Conservation (phyloP, 495 filamentous ascomycete genomes). For the Aspergillus taichungensis region DNA sequence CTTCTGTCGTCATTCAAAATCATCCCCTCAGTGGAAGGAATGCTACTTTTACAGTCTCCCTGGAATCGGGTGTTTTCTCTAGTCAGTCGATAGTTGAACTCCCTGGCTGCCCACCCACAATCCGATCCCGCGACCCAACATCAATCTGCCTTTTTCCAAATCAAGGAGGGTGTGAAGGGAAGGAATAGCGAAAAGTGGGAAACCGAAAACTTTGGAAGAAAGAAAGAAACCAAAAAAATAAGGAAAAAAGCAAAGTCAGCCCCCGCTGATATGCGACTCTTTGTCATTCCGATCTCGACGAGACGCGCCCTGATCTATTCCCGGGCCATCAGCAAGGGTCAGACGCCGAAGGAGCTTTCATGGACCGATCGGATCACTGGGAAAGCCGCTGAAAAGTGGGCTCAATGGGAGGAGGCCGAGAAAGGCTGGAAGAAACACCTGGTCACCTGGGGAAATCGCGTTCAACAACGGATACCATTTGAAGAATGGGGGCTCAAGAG, state of each 20-base stretch:
- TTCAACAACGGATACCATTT: constrained; percentile 79
- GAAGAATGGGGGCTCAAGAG: constrained; percentile 98
- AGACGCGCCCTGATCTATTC: constrained; percentile 88
- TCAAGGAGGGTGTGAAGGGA: no score
- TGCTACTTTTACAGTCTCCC: constrained; percentile 11
- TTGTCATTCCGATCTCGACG: constrained; percentile 90
- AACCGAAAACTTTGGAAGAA: neutral
- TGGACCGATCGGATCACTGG: constrained; percentile 54
- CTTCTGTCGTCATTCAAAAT: neutral
- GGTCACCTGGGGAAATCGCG: constrained; percentile 76
- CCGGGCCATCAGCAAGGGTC: constrained; percentile 52
- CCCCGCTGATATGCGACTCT: constrained; percentile 69
- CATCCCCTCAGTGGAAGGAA: constrained; percentile 4
- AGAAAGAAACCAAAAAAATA: neutral
- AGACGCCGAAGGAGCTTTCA: constrained; percentile 37
- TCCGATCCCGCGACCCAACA: no score
- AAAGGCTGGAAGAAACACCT: constrained; percentile 79
- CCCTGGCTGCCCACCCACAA: constrained; percentile 3
- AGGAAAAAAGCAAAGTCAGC: neutral
- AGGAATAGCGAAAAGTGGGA: neutral
- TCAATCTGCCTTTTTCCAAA: no score
- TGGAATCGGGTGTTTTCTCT: constrained; percentile 9
- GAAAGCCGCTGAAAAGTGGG: constrained; percentile 68
- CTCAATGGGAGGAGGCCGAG: constrained; percentile 75
- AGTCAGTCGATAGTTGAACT: constrained; percentile 14